phyloP scores from a whole-genome alignment of 768 basidiomycete species.

The Suillus subalutaceus region DNA sequence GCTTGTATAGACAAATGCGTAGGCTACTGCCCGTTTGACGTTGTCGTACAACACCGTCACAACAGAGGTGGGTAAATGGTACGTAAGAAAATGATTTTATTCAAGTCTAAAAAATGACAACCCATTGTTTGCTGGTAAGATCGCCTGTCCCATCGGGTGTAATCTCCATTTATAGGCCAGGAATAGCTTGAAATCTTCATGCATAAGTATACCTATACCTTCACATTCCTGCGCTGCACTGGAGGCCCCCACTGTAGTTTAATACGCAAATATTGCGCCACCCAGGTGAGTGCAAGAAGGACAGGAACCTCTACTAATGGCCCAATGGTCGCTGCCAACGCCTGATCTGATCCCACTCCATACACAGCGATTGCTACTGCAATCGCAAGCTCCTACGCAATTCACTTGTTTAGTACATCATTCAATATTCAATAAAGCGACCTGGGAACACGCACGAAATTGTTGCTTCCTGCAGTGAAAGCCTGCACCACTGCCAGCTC shows the following conservation, averaged over 20 bases:
- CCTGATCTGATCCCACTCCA: conserved; percentile 78
- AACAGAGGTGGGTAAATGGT: not conserved
- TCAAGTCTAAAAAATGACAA: not conserved
- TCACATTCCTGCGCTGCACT: not conserved
- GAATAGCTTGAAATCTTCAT: not conserved
- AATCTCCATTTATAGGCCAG: not conserved
- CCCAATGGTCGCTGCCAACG: conserved; percentile 79
- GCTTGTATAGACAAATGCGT: not conserved
- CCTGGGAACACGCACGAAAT: conserved; percentile 53
- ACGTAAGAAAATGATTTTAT: not conserved
- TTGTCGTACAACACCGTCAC: not conserved
- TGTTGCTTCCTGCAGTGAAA: conserved; percentile 82
- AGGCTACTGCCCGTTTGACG: not conserved
- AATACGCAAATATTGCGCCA: conserved; percentile 50
- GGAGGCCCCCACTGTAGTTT: conserved; percentile 42
- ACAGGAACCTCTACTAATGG: conserved; percentile 83
- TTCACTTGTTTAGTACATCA: not conserved
- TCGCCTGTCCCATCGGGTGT: not conserved
- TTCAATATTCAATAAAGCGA: no score
- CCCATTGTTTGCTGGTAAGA: not conserved
- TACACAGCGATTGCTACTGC: conserved; percentile 80
- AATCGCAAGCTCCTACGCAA: conserved; percentile 72
- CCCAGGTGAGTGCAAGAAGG: conserved; percentile 67
- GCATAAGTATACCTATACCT: not conserved
- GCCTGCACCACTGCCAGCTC: conserved; percentile 76